These are phyloP conservation scores for Isoetes engelmannii DNA, from an alignment of 83 land plant species.

Conservation along the genomic window DNA sequence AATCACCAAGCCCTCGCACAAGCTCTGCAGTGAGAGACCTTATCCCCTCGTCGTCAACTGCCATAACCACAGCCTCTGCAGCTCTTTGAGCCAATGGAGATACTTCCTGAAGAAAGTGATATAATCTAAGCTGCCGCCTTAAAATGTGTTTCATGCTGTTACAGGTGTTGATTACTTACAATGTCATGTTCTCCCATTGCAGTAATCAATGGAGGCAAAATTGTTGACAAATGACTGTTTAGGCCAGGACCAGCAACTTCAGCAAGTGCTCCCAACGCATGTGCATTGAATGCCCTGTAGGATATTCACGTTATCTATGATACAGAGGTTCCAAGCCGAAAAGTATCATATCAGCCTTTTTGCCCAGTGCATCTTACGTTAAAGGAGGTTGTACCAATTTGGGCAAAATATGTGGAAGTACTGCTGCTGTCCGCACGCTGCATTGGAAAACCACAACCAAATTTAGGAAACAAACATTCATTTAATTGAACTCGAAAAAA, in stretches of 20 bases:
- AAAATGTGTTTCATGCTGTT: not conserved
- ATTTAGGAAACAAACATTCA: not conserved
- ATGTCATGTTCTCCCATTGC: constrained; percentile 70
- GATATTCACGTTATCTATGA: not conserved
- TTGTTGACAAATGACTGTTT: constrained; percentile 54
- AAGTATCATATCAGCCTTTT: not conserved
- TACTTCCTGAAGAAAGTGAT: constrained; percentile 43
- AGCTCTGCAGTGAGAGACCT: constrained; percentile 79
- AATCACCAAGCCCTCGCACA: constrained; percentile 66
- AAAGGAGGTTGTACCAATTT: constrained; percentile 91
- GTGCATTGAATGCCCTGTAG: constrained; percentile 97
- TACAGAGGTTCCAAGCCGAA: no score
- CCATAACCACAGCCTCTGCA: constrained; percentile 90
- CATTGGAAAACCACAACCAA: constrained; percentile 1
- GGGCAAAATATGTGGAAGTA: constrained; percentile 95
- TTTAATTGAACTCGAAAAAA: not conserved
- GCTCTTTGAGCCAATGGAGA: constrained; percentile 71
- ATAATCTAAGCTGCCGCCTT: not conserved
- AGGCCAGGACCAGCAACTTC: constrained; percentile 99
- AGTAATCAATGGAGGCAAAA: constrained; percentile 79
- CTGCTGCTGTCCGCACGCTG: constrained; percentile 97
- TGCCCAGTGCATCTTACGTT: constrained; percentile 49
- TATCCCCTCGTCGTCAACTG: constrained; percentile 89
- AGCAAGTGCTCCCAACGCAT: constrained; percentile 95
- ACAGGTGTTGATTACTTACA: constrained; percentile 31